Evolutionary conservation across 768 basidiomycete genomes (phyloP).

Genomic region (Mycena venus): DNA sequence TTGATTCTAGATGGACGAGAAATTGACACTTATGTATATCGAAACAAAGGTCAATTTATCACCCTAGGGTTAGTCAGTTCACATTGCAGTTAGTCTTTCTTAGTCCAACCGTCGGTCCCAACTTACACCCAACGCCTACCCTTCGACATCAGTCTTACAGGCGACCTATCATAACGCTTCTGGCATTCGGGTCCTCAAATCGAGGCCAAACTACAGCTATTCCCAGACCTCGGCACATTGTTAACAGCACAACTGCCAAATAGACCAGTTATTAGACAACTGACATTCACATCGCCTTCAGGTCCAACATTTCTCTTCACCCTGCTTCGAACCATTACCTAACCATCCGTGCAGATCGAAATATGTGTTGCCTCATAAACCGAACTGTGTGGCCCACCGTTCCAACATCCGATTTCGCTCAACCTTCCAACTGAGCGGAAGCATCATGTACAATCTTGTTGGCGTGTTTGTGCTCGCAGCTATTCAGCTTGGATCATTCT

Average conservation of each 20-base stretch:
- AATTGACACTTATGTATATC: too few relatives aligned
- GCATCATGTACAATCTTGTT: background rate
- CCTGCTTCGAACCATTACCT: background rate
- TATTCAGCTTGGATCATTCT: background rate
- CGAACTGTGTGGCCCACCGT: background rate
- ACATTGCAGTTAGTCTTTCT: too few relatives aligned
- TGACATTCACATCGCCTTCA: background rate
- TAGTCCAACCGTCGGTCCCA: too few relatives aligned
- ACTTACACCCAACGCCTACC: too few relatives aligned
- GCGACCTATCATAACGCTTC: background rate
- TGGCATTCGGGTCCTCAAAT: background rate
- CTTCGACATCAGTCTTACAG: background rate
- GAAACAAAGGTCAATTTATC: too few relatives aligned
- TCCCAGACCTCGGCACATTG: background rate
- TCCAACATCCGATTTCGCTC: background rate
- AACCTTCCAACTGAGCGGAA: background rate
- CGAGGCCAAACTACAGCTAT: background rate
- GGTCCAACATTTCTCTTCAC: background rate
- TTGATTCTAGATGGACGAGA: too few relatives aligned
- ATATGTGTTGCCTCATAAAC: background rate
- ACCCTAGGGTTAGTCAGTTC: too few relatives aligned
- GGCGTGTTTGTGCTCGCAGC: background rate
- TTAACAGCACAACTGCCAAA: too few relatives aligned
- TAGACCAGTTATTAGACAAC: too few relatives aligned
- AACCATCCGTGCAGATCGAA: background rate